Base-by-base conservation (phyloP, 1,284 basidiomycete species). In the Ganoderma lucidum region DNA sequence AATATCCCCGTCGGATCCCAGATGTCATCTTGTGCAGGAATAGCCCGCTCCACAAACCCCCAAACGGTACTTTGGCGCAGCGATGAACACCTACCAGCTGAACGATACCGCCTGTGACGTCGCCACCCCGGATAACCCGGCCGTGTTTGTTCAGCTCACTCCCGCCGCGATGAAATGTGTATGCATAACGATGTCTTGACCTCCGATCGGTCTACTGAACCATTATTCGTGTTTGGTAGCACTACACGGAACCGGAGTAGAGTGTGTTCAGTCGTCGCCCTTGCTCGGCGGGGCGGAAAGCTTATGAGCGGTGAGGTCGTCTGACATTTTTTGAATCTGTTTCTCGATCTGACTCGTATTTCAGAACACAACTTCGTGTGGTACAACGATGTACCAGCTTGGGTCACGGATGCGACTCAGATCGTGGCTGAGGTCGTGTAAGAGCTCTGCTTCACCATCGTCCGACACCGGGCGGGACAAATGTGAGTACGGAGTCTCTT, bases 361-460 rank as follows among this genome's bases (percentile, higher is more conserved):
- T 12, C 37, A 75, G 73, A 84, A 10, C 86, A 86, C 76, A 85
- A 82, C 73, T 85, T 84, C 70, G 86, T 88, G 35, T 88, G 87
- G 88, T 81, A 88, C 75, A 85, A 81, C 67, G 85, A 87, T 69
- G 79, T 88, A 1, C 84, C 87, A 0, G 78, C 73, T 75, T 88
- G 86, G 86, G 83, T 88, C 6, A 80, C 82, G 1, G 71, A 78
- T 67, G 82, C 83, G 28, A 80, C 77, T 66, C 86, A 83, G 73
- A 78, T 81, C 65, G 80, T 88, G 14, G 77, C 82, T n/a, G 78
- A 80, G 35, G 81, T 87, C 60, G 78, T 89, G 10, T 74, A 81
- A 64, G 83, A 78, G 44, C 86, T 87, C 71, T 83, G 82, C 69
- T 78, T 79, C 60, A 86, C 81, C 23, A 74, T 88, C 15, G 85